Evolutionary conservation across 345 rosid genomes (phyloP).

Genomic region (Citrus trifoliata): DNA sequence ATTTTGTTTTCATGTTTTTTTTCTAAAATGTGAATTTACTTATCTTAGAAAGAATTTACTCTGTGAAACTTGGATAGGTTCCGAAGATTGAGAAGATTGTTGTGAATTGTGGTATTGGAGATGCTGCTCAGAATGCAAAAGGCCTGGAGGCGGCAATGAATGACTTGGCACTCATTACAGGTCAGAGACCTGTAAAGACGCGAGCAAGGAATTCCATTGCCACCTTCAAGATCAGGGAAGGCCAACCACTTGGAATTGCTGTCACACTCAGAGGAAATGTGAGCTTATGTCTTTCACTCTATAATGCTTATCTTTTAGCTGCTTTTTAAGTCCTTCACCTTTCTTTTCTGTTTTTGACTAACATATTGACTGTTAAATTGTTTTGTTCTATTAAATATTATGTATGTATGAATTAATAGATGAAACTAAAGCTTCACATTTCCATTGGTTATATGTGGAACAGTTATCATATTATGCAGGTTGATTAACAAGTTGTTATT

Average conservation of each 20-base stretch:
- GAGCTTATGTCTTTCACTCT: slow-evolving; percentile 25
- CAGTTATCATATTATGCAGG: not conserved
- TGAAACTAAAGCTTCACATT: not conserved
- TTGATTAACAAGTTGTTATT: not conserved
- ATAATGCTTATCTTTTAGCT: not conserved
- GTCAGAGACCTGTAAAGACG: slow-evolving; percentile 87
- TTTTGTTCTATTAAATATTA: not conserved
- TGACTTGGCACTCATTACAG: slow-evolving; percentile 75
- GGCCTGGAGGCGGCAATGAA: slow-evolving; percentile 86
- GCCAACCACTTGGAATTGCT: slow-evolving; percentile 85
- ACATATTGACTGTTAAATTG: not conserved
- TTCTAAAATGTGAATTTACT: not conserved
- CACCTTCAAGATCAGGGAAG: slow-evolving; percentile 90
- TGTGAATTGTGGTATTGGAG: slow-evolving; percentile 97
- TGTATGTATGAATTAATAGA: not conserved
- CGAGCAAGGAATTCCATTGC: slow-evolving; percentile 76
- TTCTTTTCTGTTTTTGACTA: not conserved
- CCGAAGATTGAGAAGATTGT: slow-evolving; percentile 83
- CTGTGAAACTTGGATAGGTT: slow-evolving; percentile 37
- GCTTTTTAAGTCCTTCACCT: not conserved
- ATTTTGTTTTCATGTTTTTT: not conserved
- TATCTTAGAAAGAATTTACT: not conserved
- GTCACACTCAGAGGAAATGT: slow-evolving; percentile 91
- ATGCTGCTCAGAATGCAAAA: slow-evolving; percentile 85
- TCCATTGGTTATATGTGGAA: not conserved